Base-by-base conservation (phyloP, 2,329 filamentous ascomycete genomes). In the Dactylella cylindrospora region DNA sequence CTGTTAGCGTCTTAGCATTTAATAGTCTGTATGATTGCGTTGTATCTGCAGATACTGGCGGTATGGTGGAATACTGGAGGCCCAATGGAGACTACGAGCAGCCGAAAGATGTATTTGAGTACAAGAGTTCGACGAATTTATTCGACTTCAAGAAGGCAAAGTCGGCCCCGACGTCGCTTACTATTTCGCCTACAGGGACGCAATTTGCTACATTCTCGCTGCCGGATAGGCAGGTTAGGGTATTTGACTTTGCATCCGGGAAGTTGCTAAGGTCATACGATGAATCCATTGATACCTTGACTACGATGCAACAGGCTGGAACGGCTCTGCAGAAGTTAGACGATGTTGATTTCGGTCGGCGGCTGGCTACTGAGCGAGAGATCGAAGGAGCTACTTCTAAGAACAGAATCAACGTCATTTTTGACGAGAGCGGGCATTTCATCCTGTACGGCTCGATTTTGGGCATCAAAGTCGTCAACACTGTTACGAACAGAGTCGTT, bases 71-170 rank as follows among this genome's bases (percentile, higher is more conserved):
- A 73, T 98, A 98, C 74, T 98, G 93, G 93, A 81, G 82, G 55
- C 90, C 93, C 0, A 81, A 80, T 65, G 84, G 82, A 1, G 83
- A 77, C 31, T 96, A 89, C 72, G 89, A 95, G 70, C 96, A 97
- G 73, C 93, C 93, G 0, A 84, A 90, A 67, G 89, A 83, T 46
- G 90, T 98, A 13, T 98, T 95, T 71, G 81, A 88, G 67, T 88
- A 90, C 75, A 98, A 98, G 75, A 95, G 89, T 71, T 85, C 87
- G 1, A 98, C 93, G 2, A 93, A 88, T 69, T 78, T 98, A 0
- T 98, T 97, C 70, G 91, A 95, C 47, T 97, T 98, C 76, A 97
- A 95, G 71, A 97, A 96, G 74, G 81, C 88, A 44, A 97, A 95
- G 72, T 87, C 90, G 0, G 81, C 85, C 0, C 90, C 91, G 0